Percentiles rank a stretch among this genome's conserved stretches.
Evolutionary conservation across 2,329 filamentous ascomycete genomes (phyloP).

Genomic region (Pseudogymnoascus sp.): DNA sequence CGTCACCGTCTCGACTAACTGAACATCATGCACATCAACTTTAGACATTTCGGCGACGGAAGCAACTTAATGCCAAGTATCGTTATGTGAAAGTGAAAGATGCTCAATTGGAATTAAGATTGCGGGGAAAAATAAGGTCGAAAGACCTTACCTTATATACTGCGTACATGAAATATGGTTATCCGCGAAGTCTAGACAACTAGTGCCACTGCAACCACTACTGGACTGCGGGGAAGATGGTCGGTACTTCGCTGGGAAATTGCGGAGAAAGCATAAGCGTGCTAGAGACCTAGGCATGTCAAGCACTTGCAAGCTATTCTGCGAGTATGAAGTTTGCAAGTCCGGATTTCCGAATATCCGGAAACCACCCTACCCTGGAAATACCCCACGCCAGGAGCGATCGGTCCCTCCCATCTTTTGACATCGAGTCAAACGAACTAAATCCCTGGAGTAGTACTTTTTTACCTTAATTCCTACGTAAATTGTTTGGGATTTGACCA

Average conservation of each 20-base stretch:
- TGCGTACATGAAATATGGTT: background rate
- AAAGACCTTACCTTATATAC: background rate
- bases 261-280: background rate
- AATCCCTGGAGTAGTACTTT: background rate
- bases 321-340: background rate
- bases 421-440: background rate
- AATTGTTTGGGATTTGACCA: background rate
- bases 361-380: background rate
- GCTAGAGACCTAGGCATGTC: background rate
- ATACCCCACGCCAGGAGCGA: background rate
- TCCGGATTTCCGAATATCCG: background rate
- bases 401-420: background rate
- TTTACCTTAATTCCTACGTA: background rate
- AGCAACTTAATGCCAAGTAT: background rate
- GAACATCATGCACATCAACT: background rate
- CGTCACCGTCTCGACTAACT: background rate
- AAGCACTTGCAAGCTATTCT: background rate
- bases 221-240: background rate
- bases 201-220: background rate
- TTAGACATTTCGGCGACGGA: background rate
- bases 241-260: background rate
- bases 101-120: background rate
- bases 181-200: background rate
- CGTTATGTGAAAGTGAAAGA: background rate
- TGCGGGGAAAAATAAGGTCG: background rate